phyloP scores from a whole-genome alignment of 768 basidiomycete genomes.

The Termitomyces sp. region DNA sequence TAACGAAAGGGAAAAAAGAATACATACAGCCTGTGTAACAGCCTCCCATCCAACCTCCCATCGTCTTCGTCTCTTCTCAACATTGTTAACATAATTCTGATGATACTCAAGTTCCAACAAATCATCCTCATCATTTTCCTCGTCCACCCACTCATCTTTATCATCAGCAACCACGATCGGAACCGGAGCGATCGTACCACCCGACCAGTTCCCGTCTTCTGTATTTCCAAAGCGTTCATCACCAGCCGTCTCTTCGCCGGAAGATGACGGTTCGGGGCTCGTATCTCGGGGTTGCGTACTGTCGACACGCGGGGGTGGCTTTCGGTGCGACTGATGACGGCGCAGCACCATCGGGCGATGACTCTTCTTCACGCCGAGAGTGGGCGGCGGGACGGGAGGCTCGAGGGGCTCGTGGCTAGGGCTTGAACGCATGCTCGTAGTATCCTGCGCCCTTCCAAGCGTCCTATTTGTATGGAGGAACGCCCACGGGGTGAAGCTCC shows the following conservation, averaged over 20 bases:
- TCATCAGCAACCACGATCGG: conserved; percentile 35
- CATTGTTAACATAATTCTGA: conserved; percentile 62
- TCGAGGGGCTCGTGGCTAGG: conserved; percentile 67
- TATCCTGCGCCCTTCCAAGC: conserved; percentile 42
- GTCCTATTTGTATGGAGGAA: conserved; percentile 57
- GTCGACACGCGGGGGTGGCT: conserved; percentile 76
- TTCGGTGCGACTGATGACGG: conserved; percentile 34
- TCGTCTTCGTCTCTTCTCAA: conserved; percentile 64
- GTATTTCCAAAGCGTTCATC: conserved; percentile 45
- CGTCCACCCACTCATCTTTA: conserved; percentile 68
- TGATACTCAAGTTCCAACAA: conserved; percentile 76
- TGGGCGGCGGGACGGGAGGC: conserved; percentile 50
- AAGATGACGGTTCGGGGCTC: conserved; percentile 72
- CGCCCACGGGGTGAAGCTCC: conserved; percentile 72
- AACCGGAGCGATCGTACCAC: conserved; percentile 21
- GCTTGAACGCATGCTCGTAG: conserved; percentile 67
- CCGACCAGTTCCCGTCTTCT: conserved; percentile 39
- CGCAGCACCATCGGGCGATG: conserved; percentile 20
- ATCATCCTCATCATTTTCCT: conserved; percentile 72
- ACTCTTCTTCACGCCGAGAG: conserved; percentile 43
- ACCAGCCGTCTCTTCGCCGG: conserved; percentile 78
- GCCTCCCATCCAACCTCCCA: conserved; percentile 81
- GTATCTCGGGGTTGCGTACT: conserved; percentile 84
- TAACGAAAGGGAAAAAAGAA: background rate
- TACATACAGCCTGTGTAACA: conserved; percentile 65